Base-by-base conservation (phyloP, 2,329 filamentous ascomycete genomes). In the Colletotrichum sp. region DNA sequence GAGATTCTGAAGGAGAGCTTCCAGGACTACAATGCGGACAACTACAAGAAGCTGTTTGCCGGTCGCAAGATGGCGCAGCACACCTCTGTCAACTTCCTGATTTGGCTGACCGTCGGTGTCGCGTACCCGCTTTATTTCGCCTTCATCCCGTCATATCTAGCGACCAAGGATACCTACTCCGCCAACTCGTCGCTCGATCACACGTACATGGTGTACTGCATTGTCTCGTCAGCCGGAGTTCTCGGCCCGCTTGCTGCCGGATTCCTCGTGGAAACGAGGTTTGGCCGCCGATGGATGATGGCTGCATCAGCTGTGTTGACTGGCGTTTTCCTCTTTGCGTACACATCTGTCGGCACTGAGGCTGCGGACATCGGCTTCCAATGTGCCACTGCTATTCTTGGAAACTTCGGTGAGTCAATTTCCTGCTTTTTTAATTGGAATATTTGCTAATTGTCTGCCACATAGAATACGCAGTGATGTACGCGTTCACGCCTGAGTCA, bases 401-500 rank as follows among this genome's bases (percentile, higher is more conserved):
- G 84, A 16, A 86, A 86, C 68, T 84, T 84, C 77, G 81, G 80
- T 82, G 65, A 69, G 80, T 75, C 9, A 2, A 5, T 3, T 33
- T 80, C 76, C 6, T 18, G 7, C n/a, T 8, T 7, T 5, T 3
- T 1, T 7, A 4, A 24, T 5, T 6, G n/a, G 0, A 12, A 18
- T 8, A 2, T 24, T 63, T 33, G n/a, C 70, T 83, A 33, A 74
- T 5, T 3, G 15, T 13, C 18, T 1, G 3, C 1, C 18, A 12
- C 0, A 3, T 3, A 74, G 72, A 74, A 34, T 74, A 83, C 67
- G 81, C 80, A 2, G 78, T 83, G 24, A 79, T 83, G 57, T 87
- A 86, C 67, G 86, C 84, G 0, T 87, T 84, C 80, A 91, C 89
- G 0, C 90, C 90, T 0, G 89, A 91, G 76, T 88, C 88, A 1